Percentiles rank a stretch among this genome's conserved stretches.
These are phyloP conservation scores for Mortierella polycephala DNA, from an alignment of 371 early-diverging fungal genomes.

Conservation along the genomic window DNA sequence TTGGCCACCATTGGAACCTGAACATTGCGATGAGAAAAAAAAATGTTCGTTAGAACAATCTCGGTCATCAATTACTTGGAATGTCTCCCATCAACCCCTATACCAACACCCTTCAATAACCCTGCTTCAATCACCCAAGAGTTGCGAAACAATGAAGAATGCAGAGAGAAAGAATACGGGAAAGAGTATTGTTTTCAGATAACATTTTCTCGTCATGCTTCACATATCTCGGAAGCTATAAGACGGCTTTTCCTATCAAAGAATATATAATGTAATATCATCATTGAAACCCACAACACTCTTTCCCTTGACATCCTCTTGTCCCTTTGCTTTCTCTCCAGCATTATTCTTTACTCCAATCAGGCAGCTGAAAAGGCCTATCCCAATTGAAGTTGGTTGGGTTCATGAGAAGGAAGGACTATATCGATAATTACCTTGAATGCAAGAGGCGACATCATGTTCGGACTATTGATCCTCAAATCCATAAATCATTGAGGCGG, in stretches of 20 bases:
- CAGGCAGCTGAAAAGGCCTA: background rate
- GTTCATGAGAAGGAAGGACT: background rate
- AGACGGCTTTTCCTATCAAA: constrained; percentile 56
- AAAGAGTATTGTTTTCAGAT: constrained; percentile 30
- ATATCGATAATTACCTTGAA: constrained; percentile 8
- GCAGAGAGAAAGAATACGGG: background rate
- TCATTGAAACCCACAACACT: constrained; percentile 25
- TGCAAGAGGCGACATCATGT: too few species aligned
- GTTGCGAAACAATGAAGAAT: background rate
- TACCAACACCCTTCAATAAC: too few species aligned
- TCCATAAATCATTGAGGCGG: background rate
- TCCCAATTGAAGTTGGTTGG: background rate
- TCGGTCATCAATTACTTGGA: too few species aligned
- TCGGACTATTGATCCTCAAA: too few species aligned
- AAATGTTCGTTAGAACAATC: too few species aligned
- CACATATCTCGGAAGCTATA: constrained; percentile 53
- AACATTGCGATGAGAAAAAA: too few species aligned
- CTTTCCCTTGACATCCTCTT: background rate
- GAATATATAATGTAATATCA: constrained; percentile 49
- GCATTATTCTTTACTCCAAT: background rate
- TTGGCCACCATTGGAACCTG: too few species aligned
- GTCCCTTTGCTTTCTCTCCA: background rate
- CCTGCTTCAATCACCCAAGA: too few species aligned
- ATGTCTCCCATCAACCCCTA: too few species aligned
- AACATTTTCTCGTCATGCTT: constrained; percentile 52